Evolutionary conservation across 768 basidiomycete species (phyloP).

Genomic region (Russula sp.): DNA sequence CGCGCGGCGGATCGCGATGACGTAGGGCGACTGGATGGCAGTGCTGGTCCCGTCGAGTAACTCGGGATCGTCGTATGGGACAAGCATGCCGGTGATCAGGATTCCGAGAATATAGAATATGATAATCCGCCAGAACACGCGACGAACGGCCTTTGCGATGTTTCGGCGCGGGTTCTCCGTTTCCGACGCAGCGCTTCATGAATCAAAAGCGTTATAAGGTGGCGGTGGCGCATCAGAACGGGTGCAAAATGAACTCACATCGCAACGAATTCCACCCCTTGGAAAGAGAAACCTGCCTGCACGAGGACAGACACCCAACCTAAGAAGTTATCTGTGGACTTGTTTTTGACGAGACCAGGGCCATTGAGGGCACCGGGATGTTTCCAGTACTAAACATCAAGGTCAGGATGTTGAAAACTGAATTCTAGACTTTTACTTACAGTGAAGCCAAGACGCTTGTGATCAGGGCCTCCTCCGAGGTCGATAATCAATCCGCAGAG

Average conservation of each 20-base stretch:
- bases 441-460: conserved; percentile 65
- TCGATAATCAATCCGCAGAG: conserved; percentile 66
- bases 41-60: conserved; percentile 53
- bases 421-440: conserved; percentile 38
- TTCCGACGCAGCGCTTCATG: conserved; percentile 65
- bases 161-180: conserved; percentile 75
- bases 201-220: background rate
- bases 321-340: conserved; percentile 43
- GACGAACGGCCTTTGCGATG: conserved; percentile 69
- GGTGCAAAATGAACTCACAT: conserved; percentile 43
- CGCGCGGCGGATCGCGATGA: conserved; percentile 71
- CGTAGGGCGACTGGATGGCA: conserved; percentile 81
- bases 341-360: conserved; percentile 35
- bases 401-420: background rate
- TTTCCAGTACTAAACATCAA: conserved; percentile 54
- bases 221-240: background rate
- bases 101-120: conserved; percentile 77
- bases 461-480: conserved; percentile 71
- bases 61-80: conserved; percentile 59
- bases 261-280: conserved; percentile 73
- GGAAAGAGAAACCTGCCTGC: conserved; percentile 69
- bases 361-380: conserved; percentile 58
- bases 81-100: conserved; percentile 74
- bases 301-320: conserved; percentile 45
- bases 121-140: conserved; percentile 78